Evolutionary conservation across 768 basidiomycete genomes (phyloP), one percentile per base, ranked within the genome.

Genomic region (Phylloporus rhodoxanthus): DNA sequence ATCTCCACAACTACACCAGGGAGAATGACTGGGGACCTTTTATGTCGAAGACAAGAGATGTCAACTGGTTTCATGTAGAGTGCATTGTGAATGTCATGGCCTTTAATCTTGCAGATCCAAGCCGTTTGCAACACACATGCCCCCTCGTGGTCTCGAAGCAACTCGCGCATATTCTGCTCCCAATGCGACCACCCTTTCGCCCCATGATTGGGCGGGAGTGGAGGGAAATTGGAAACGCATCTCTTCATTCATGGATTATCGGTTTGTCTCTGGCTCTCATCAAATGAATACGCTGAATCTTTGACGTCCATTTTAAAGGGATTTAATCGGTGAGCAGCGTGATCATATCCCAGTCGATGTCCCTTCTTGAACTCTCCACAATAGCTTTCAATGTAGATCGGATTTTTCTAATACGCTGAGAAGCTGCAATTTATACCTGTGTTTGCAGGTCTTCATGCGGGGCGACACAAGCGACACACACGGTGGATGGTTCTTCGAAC

Each of bases 201-300:
- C 62, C 8, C 55, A 59, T 17, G 85, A 87, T 60, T 89, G 87
- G 87, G 85, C 85, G 17, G 85, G 85, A 10, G 75, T 87, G 3
- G 79, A 82, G 64, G 86, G 86, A 7, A 76, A 72, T n/a, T 90
- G 87, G 87, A 72, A 77, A 54, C 71, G 87, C 64, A 80, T 82
- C 52, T 79, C 88, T 17, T 86, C 79, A 52, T 88, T 41, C 57
- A 82, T 87, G 82, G 87, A 88, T 68, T 86, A 87, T 64, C 23
- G 40, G 84, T 84, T 50, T 28, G 65, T 54, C 26, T 11, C 29
- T 25, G 17, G 2, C 23, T 34, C 50, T 43, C 19, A 5, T 25
- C 28, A 23, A 73, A 74, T 21, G 72, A 75, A 48, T 45, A 70
- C n/a, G n/a, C n/a, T n/a, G n/a, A 66, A 15, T 36, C 53, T 26